Percentiles rank a stretch among this genome's conserved stretches.
These are phyloP conservation scores for Monosporozyma aquatica DNA, from an alignment of 805 yeast species.

Conservation along the genomic window DNA sequence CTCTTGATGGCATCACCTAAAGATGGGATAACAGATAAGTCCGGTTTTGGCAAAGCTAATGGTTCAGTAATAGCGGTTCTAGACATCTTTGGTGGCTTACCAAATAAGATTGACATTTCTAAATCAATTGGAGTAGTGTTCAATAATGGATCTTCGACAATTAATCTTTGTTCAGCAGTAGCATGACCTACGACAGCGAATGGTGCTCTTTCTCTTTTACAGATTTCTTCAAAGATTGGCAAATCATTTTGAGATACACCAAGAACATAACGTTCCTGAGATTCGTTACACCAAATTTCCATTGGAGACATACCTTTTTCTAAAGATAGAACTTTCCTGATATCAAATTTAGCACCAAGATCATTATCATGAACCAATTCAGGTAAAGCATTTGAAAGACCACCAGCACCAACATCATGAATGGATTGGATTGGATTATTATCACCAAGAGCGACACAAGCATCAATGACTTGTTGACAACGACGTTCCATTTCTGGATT, in stretches of 20 bases:
- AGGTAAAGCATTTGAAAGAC: slow-evolving; percentile 92
- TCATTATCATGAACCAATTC: slow-evolving; percentile 96
- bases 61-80: slow-evolving; percentile 59
- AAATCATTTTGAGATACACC: slow-evolving; percentile 81
- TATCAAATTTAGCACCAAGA: slow-evolving; percentile 86
- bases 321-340: slow-evolving; percentile 78
- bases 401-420: slow-evolving; percentile 99
- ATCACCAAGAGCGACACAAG: slow-evolving; percentile 76
- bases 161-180: slow-evolving; percentile 72
- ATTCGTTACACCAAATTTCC: slow-evolving; percentile 99
- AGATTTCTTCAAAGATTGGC: slow-evolving; percentile 61
- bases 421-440: slow-evolving; percentile 82
- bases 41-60: slow-evolving; percentile 37
- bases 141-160: slow-evolving; percentile 70
- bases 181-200: slow-evolving; percentile 94
- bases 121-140: slow-evolving; percentile 86
- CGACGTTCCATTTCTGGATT: slow-evolving; percentile 99
- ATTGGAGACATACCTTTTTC: slow-evolving; percentile 99
- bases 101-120: slow-evolving; percentile 90
- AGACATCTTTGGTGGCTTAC: slow-evolving; percentile 94
- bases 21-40: slow-evolving; percentile 30
- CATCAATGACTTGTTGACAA: slow-evolving; percentile 95
- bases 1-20: slow-evolving; percentile 64
- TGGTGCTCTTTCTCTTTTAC: slow-evolving; percentile 93
- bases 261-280: slow-evolving; percentile 94